Evolutionary conservation across 495 filamentous ascomycete genomes (phyloP).

Genomic region (Neurospora sp.): DNA sequence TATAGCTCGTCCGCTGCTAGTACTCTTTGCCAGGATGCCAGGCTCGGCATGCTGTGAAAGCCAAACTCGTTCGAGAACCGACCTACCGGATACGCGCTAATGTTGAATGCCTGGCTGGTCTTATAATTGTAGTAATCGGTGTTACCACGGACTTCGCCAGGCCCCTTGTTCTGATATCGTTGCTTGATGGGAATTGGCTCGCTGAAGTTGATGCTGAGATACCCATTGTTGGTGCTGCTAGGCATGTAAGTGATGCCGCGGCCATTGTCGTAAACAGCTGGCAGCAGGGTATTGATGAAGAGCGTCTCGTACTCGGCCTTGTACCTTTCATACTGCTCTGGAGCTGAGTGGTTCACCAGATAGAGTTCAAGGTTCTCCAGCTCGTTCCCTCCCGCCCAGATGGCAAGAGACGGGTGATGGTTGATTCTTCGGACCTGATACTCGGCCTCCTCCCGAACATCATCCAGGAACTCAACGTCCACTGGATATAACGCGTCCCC

Average conservation of each 20-base stretch:
- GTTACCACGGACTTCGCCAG: slow-evolving; percentile 52
- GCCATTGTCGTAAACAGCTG: slow-evolving; percentile 53
- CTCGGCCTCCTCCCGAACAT: slow-evolving; percentile 45
- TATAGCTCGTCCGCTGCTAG: slow-evolving; percentile 39
- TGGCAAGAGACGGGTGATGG: slow-evolving; percentile 56
- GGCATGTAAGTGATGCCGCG: slow-evolving; percentile 59
- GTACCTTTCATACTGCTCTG: slow-evolving; percentile 33
- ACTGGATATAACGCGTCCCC: slow-evolving; percentile 53
- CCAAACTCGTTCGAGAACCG: slow-evolving; percentile 63
- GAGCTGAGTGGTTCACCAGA: slow-evolving; percentile 33
- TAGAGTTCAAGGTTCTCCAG: slow-evolving; percentile 48
- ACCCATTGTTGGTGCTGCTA: slow-evolving; percentile 58
- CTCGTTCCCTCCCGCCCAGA: slow-evolving; percentile 62
- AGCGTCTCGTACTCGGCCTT: slow-evolving; percentile 50
- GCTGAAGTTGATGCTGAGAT: slow-evolving; percentile 46
- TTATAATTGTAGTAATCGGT: slow-evolving; percentile 65
- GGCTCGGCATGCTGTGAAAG: slow-evolving; percentile 55
- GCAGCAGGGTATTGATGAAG: slow-evolving; percentile 50
- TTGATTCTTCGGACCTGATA: slow-evolving; percentile 56
- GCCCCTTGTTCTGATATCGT: slow-evolving; percentile 48
- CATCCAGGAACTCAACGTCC: slow-evolving; percentile 45
- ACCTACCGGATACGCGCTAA: slow-evolving; percentile 45
- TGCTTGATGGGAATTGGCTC: slow-evolving; percentile 47
- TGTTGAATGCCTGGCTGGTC: slow-evolving; percentile 44
- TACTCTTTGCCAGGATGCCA: slow-evolving; percentile 51